Conservation (phyloP, 2,329 filamentous ascomycete genomes). For the Paraconiothyrium brasiliense region DNA sequence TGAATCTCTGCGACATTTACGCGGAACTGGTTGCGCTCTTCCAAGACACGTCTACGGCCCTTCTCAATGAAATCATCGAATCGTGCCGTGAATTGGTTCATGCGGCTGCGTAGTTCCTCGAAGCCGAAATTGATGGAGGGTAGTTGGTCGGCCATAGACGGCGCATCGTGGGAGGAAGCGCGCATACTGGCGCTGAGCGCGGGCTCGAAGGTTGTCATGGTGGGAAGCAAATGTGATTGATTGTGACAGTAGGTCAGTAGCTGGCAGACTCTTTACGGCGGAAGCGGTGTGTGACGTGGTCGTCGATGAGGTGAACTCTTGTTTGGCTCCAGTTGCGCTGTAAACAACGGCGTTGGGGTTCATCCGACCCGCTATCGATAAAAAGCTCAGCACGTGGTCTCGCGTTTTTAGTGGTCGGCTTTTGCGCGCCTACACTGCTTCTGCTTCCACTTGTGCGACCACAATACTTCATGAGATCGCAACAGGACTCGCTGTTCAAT, state of each 20-base stretch:
- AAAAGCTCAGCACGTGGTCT: slow-evolving; percentile 36
- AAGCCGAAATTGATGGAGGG: slow-evolving; percentile 96
- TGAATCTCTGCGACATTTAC: slow-evolving; percentile 89
- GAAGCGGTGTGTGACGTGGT: slow-evolving; percentile 29
- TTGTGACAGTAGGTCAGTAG: neutral
- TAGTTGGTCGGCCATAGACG: slow-evolving; percentile 78
- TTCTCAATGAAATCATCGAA: slow-evolving; percentile 96
- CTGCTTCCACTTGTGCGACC: neutral
- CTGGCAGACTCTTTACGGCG: neutral
- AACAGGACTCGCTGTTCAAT: slow-evolving; percentile 17
- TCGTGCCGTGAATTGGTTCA: slow-evolving; percentile 87
- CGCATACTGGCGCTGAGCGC: slow-evolving; percentile 73
- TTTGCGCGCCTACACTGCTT: slow-evolving; percentile 22
- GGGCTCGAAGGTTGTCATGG: slow-evolving; percentile 72
- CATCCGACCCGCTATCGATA: slow-evolving; percentile 20
- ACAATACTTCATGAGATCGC: neutral
- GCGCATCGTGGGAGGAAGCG: slow-evolving; percentile 65
- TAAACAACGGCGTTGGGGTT: slow-evolving; percentile 36
- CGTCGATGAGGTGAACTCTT: slow-evolving; percentile 26
- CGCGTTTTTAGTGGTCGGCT: slow-evolving; percentile 30
- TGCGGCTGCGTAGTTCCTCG: slow-evolving; percentile 92
- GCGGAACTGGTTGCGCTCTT: slow-evolving; percentile 93
- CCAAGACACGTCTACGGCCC: slow-evolving; percentile 85
- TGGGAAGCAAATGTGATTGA: slow-evolving; percentile 45
- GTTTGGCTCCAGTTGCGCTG: slow-evolving; percentile 38